Evolutionary conservation across 2,329 filamentous ascomycete genomes (phyloP), one percentile per base, ranked within the genome.

Genomic region (Rhinocladiella mackenziei): DNA sequence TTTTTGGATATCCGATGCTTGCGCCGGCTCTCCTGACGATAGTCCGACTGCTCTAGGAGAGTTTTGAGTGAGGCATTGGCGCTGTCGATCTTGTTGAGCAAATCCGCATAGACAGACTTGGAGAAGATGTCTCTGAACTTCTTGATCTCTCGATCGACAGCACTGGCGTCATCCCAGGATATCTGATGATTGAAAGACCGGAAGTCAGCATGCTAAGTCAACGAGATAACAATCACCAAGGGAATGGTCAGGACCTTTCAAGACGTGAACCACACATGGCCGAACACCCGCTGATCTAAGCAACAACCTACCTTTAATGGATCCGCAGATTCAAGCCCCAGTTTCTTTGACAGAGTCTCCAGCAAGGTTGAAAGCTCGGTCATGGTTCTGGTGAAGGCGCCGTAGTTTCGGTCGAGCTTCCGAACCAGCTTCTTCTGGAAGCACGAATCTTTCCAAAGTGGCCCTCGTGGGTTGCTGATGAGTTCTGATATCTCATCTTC

Each of bases 41-140:
- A 1, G 18, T 62, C 14, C 5, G 23, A 28, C 15, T 36, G 38
- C 31, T 46, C 43, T 3, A 46, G 11, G 9, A 46, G 43, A 22
- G 61, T 53, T 54, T n/a, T 55, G 5, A 48, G 39, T 5, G 39
- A 18, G 3, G 8, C 9, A 20, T 57, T 58, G 15, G 55, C 53
- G 15, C 35, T 43, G 14, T 50, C 37, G 20, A 58, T 57, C 11
- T 50, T 44, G 4, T 22, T 28, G 15, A 58, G 28, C 13, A 52
- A 25, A 13, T 52, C 43, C 13, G 38, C 45, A 30, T 56, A 54
- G 6, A 52, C 36, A n/a, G 34, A 40, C 14, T 49, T 45, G 3
- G 48, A 45, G 35, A 45, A 39, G 30, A 45, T 18, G 17, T 45
- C 43, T 10, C 35, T 45, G 30, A 45, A 10, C 23, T 39, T 29